Evolutionary conservation across 2,329 filamentous ascomycete species (phyloP), one percentile per base, ranked within the genome.

Genomic region (Calcarisporium arbuscula): DNA sequence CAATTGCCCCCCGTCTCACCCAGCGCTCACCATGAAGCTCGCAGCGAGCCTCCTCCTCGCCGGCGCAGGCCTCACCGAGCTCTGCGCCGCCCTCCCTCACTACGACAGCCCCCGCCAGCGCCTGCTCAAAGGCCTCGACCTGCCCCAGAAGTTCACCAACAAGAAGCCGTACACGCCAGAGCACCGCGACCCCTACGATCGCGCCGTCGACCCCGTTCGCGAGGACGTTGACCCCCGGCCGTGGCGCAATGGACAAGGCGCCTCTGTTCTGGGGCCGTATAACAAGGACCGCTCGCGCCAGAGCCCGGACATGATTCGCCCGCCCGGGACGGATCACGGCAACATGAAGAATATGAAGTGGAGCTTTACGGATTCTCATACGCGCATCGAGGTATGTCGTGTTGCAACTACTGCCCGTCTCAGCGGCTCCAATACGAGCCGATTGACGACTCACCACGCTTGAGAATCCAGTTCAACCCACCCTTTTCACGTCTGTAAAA

Each of bases 271-370:
- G 16, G 82, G 82, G 0, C 83, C 83, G 1, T 77, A 79, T 56
- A 88, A 86, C 54, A 66, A 63, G 39, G 74, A 74, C 32, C 76
- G 82, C 16, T 76, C 82, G 34, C 68, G 76, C 29, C 77, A 86
- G 60, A 82, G 76, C 52, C 82, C 83, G 1, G 82, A 87, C 54
- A 61, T 85, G 28, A 67, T 87, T 26, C 73, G 82, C 15, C 82
- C 83, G 14, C 82, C 82, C 1, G 79, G 74, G 51, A 87, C 82
- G 6, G 83, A 88, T 50, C 75, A 80, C 54, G 82, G 82, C 22
- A 75, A 72, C 45, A 65, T 87, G 52, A 61, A 71, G 32, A 86
- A 85, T 56, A 77, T 86, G 73, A 70, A 80, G 40, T 87, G 82
- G 82, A 78, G 74, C 41, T 80, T 80, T 48, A 72, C 72, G 3